Evolutionary conservation across 163 green algal genomes (phyloP), one percentile per base, ranked within the genome.

Genomic region (Scenedesmus sp.): DNA sequence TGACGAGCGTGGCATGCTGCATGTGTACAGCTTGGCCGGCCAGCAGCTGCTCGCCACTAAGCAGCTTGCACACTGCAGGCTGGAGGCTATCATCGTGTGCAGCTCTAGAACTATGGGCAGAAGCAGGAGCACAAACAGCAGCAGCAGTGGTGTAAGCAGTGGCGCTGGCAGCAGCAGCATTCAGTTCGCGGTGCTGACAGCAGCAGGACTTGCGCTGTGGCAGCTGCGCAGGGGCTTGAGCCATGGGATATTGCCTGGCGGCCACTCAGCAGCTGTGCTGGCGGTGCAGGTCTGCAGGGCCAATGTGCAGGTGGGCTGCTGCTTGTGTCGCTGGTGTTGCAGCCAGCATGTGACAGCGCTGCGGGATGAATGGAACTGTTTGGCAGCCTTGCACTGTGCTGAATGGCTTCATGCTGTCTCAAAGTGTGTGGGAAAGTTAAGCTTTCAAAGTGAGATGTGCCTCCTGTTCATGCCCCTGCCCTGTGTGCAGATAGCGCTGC

Each of bases 101-200:
- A 16, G 76, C 82, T 70, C 82, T 5, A 52, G 5, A 55, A 54
- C 82, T 6, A 5, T 70, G 5, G 16, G 18, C 55, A 46, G 70
- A 4, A 66, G 12, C 54, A 66, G 82, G 54, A 66, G 52, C 79
- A 76, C 4, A 34, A 7, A 12, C 6, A 23, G 54, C 82, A 13
- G 9, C 16, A 20, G 54, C 82, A 66, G 82, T 34, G 55, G 73
- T 12, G 13, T 12, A 73, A 91, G 73, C 55, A 85, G 54, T 57
- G 26, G 55, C 55, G 73, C 3, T 16, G 23, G 57, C 59, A 88
- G 57, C 56, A 76, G n/a, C 83, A 88, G 56, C 57, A 83, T 16
- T 16, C 64, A 86, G 73, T 91, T 91, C 86, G 87, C 77, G 13
- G 87, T 91, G 54, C 87, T 91, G 7, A 91, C 73, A 20, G 20